Base-by-base conservation (phyloP, 2,329 filamentous ascomycete species). In the Nemania sp. region DNA sequence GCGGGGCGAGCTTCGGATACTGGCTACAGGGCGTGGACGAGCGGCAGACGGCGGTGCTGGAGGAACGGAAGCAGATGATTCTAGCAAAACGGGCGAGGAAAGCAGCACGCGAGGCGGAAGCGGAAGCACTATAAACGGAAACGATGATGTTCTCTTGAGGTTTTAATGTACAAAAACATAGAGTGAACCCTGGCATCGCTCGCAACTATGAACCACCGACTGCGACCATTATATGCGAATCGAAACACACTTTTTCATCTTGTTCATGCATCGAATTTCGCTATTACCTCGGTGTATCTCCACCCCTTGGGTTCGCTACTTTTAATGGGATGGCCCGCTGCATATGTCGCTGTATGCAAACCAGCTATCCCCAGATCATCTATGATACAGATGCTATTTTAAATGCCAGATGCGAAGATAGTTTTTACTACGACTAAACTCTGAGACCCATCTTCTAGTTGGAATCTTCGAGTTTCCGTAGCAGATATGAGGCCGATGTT, bases 1-100 rank as follows among this genome's bases (percentile, higher is more conserved):
- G 91, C 60, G 92, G 92, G 66, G 92, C 87, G 65, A 90, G 88
- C 75, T 97, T 97, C 76, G 94, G 94, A 65, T 97, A 97, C 81
- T 99, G 93, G 91, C 79, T 99, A 65, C 86, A 92, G 78, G 90
- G 90, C 60, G 90, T 97, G 52, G 91, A 97, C 73, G 79, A 90
- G 68, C 81, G 86, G 71, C 93, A 97, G 76, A 81, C 87, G 64
- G 82, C 83, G 62, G 82, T 91, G 59, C 78, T 99, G 55, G 78
- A 80, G 62, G 88, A 93, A 70, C 86, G 92, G 70, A 92, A 91
- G 79, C 81, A 89, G 64, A 74, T 80, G 51, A 80, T 99, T 62
- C 77, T 97, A 54, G 92, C 96, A 78, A 97, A 97, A 86, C 82
- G 94, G 71, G 86, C 86, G 72, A 81, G 91, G 74, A 86, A 87